phyloP scores from a whole-genome alignment of 495 filamentous ascomycete genomes.

The Extremus antarcticus region DNA sequence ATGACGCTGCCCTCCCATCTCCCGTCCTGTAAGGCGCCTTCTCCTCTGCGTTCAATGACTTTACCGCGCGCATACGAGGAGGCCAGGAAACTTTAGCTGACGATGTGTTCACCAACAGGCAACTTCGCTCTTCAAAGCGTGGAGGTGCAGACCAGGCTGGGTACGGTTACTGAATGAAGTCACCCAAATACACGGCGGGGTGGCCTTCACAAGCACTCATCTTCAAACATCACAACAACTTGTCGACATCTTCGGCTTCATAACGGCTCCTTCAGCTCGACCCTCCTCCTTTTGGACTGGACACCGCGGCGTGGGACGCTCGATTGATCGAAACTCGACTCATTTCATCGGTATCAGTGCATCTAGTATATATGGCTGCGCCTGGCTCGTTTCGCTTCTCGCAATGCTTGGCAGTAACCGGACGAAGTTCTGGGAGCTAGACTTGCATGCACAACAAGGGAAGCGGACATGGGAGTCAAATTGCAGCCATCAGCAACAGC shows the following conservation, averaged over 20 bases:
- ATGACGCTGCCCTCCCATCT: conserved; percentile 24
- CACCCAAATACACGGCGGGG: conserved; percentile 16
- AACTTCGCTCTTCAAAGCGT: conserved; percentile 35
- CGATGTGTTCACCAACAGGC: conserved; percentile 26
- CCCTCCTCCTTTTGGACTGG: not conserved
- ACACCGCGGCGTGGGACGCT: not conserved
- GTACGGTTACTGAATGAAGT: conserved; percentile 26
- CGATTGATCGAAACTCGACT: not conserved
- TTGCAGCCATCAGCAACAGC: not conserved
- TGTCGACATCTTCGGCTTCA: conserved; percentile 18
- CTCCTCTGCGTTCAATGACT: conserved; percentile 66
- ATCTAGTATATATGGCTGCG: not conserved
- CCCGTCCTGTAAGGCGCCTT: conserved; percentile 87
- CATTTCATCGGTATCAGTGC: conserved; percentile 17
- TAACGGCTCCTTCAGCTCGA: conserved; percentile 9
- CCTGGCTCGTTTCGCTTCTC: conserved; percentile 5
- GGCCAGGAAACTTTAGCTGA: conserved; percentile 12
- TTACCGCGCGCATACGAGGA: conserved; percentile 11
- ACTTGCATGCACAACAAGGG: not conserved
- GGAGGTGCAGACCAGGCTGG: conserved; percentile 25
- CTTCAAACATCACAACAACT: conserved; percentile 5
- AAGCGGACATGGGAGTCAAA: not conserved
- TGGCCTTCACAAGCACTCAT: conserved; percentile 3
- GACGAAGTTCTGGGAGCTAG: too few species aligned
- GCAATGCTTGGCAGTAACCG: not conserved